Base-by-base conservation (phyloP, 2,329 filamentous ascomycete species). In the Calonectria ilicicola region DNA sequence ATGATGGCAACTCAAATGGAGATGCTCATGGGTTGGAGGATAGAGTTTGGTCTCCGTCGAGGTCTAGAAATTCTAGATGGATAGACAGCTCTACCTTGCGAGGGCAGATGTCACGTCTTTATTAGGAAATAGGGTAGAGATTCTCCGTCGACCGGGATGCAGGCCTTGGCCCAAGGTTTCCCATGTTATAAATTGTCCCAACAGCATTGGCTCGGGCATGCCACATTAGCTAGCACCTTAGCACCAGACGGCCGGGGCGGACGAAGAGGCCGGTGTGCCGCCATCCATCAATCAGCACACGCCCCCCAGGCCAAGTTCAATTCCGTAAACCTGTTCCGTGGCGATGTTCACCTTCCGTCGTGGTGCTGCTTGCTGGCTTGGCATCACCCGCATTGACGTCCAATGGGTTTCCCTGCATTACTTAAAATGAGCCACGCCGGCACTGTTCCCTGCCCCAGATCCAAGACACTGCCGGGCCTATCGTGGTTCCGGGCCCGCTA, bases 351-450 rank as follows among this genome's bases (percentile, higher is more conserved):
- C 19, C 19, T 19, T 60, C 32, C 29, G 32, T n/a, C 27, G 5
- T 32, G 27, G 19, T 47, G 42, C 29, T 32, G 2, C 29, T 35
- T 47, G 44, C 44, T 47, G 35, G 53, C 35, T 60, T 60, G 53
- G 53, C 53, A 60, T 60, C 53, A 60, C 21, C 35, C 53, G 53
- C 53, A 60, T 60, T 60, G 53, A 60, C 35, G 32, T 40, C 53
- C 53, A 60, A 40, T 60, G 53, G 53, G 53, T 60, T 60, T 60
- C 35, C 53, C 32, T 60, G 53, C 35, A 60, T 60, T 60, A 40
- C 53, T 40, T 60, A 60, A 60, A 60, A 60, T 60, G 53, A 40
- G 53, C 53, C 53, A 60, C 53, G 38, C 53, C 53, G 53, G 53
- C 32, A 60, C 53, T 60, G 53, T 40, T 60, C 53, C 53, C 53